Base-by-base conservation (phyloP, 352 stramenopile genomes). In the Phytophthora quininea region DNA sequence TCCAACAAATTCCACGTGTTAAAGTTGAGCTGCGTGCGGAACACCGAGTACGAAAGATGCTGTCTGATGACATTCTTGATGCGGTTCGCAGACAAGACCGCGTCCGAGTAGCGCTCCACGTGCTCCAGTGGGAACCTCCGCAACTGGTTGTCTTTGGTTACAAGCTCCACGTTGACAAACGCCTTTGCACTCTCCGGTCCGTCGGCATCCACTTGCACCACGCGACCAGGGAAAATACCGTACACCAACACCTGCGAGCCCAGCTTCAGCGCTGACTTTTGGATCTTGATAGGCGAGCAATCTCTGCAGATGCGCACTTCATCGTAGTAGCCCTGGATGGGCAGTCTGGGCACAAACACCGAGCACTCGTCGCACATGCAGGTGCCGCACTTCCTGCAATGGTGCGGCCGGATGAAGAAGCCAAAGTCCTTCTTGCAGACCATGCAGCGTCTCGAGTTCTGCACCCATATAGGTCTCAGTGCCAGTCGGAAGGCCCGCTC, bases 291-390 rank as follows among this genome's bases (percentile, higher is more conserved):
- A 0, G 87, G 87, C 19, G 84, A 91, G 63, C 87, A 95, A 61
- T 95, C 87, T 9, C 86, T 76, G 37, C 87, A 95, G 45, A 95
- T 91, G n/a, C 84, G 85, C 27, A 95, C 87, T 54, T 84, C 80
- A 24, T 91, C 80, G 61, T 92, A 93, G 64, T 95, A 95, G 1
- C 85, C 87, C 50, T 93, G 85, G 69, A 95, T 92, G 3, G 87
- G 85, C 37, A 95, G 53, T 4, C 86, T 77, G 3, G 86, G 80
- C 11, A 89, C 85, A 53, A 91, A 89, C 42, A 92, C 80, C 0
- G 85, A 93, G 67, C 87, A 95, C 38, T 92, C 79, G n/a, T 92
- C 82, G 46, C 87, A 95, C 78, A 95, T 92, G 53, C 87, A 93
- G 12, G 82, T 93, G 11, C 87, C 85, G 51, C 87, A 95, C 58